Evolutionary conservation across 805 yeast species (phyloP).

Genomic region (Saccharomycodes ludwigii): DNA sequence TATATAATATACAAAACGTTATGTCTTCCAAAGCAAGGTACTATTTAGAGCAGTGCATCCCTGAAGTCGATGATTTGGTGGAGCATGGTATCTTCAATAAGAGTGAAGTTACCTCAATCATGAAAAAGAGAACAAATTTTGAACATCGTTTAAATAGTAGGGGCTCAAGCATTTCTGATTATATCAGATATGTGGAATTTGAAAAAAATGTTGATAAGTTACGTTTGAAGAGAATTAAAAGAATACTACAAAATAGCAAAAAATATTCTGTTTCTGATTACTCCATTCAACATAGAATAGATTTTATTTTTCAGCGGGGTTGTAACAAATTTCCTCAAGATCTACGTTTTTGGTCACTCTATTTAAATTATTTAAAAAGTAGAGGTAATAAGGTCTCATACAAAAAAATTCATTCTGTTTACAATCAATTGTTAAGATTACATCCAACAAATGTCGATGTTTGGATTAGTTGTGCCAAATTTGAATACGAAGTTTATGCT

Average conservation of each 20-base stretch:
- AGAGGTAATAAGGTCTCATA: slow-evolving; percentile 43
- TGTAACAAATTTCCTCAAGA: slow-evolving; percentile 69
- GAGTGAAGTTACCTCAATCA: slow-evolving; percentile 68
- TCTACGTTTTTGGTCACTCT: slow-evolving; percentile 64
- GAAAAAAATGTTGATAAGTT: slow-evolving; percentile 71
- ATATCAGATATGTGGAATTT: slow-evolving; percentile 62
- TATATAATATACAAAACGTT: neutral
- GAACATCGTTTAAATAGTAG: slow-evolving; percentile 83
- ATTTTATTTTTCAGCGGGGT: slow-evolving; percentile 76
- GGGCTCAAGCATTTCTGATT: slow-evolving; percentile 70
- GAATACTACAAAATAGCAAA: slow-evolving; percentile 44
- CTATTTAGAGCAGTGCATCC: slow-evolving; percentile 60
- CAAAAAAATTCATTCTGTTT: slow-evolving; percentile 61
- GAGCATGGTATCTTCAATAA: slow-evolving; percentile 72
- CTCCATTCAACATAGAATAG: slow-evolving; percentile 72
- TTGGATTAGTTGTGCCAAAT: slow-evolving; percentile 92
- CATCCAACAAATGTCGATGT: slow-evolving; percentile 87
- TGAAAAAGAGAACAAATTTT: slow-evolving; percentile 90
- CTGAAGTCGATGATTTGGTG: slow-evolving; percentile 82
- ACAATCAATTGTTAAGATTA: slow-evolving; percentile 63
- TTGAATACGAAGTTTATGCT: slow-evolving; percentile 81
- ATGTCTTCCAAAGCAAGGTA: slow-evolving; percentile 48
- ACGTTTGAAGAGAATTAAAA: slow-evolving; percentile 53
- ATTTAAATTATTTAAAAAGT: slow-evolving; percentile 54
- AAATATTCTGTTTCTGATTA: slow-evolving; percentile 71